These are phyloP conservation scores for Zoysia japonica DNA, from an alignment of 176 grass and related monocot genomes.

Conservation along the genomic window DNA sequence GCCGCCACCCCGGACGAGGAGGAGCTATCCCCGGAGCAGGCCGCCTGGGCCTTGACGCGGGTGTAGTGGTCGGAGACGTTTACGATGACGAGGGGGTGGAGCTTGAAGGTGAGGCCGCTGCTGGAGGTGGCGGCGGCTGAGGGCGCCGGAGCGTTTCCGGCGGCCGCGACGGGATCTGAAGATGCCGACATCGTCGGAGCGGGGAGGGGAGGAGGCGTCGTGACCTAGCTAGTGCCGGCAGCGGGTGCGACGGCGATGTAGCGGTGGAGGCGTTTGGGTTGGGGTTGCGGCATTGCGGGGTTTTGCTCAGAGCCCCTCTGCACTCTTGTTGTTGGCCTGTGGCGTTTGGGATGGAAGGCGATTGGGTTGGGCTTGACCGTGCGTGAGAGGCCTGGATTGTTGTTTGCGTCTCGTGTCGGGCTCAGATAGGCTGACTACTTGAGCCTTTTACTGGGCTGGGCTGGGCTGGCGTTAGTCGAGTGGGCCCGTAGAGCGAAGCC, in stretches of 20 bases:
- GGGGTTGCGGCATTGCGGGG: conserved; percentile 13
- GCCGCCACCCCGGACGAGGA: conserved; percentile 16
- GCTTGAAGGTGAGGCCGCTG: conserved; percentile 97
- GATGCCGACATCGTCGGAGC: conserved; percentile 51
- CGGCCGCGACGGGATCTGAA: conserved; percentile 7
- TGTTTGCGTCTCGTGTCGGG: neutral
- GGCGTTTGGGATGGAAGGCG: conserved; percentile 16
- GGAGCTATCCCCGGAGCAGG: conserved; percentile 44
- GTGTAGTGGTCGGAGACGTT: conserved; percentile 99
- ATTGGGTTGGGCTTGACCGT: conserved; percentile 20
- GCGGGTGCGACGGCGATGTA: conserved; percentile 9
- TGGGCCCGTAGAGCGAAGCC: too few species aligned
- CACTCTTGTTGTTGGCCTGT: neutral
- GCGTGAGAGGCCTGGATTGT: neutral
- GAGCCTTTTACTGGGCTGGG: neutral
- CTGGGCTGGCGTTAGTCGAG: too few species aligned
- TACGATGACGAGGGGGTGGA: conserved; percentile 94
- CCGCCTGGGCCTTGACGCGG: conserved; percentile 81
- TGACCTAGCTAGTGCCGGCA: conserved; percentile 44
- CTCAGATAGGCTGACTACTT: neutral
- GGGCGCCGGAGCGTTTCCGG: neutral
- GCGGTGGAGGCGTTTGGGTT: neutral
- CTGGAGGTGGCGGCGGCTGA: conserved; percentile 57
- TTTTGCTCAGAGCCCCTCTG: conserved; percentile 17
- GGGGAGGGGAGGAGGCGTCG: neutral